Evolutionary conservation across 2,329 filamentous ascomycete genomes (phyloP).

Genomic region (Didymella glomerata): DNA sequence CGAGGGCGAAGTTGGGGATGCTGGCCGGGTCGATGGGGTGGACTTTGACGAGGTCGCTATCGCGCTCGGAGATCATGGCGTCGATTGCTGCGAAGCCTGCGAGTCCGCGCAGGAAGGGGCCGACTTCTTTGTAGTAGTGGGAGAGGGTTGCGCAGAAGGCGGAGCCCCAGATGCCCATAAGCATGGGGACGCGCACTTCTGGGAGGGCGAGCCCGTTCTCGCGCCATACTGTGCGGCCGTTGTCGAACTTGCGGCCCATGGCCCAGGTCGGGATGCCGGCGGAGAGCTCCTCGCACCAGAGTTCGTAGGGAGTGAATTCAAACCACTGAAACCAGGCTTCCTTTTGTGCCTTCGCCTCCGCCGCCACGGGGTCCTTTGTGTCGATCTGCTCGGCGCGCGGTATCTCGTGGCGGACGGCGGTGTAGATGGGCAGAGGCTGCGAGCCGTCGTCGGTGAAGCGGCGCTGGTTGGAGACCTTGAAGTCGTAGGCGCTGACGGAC

Average conservation of each 20-base stretch:
- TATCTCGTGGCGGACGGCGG: constrained; percentile 94
- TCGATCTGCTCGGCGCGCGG: constrained; percentile 66
- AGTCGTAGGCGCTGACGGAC: constrained; percentile 76
- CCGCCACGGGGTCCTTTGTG: constrained; percentile 46
- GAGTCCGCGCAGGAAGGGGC: constrained; percentile 79
- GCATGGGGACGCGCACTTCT: constrained; percentile 80
- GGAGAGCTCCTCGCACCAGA: constrained; percentile 90
- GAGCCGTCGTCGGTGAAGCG: constrained; percentile 78
- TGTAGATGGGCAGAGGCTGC: constrained; percentile 92
- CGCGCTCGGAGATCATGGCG: constrained; percentile 80
- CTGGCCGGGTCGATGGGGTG: constrained; percentile 93
- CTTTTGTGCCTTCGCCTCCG: constrained; percentile 58
- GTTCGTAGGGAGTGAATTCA: constrained; percentile 87
- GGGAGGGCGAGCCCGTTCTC: constrained; percentile 76
- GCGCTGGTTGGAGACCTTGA: constrained; percentile 90
- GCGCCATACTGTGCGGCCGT: constrained; percentile 71
- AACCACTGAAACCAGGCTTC: constrained; percentile 99
- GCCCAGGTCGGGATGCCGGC: constrained; percentile 97
- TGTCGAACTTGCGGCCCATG: constrained; percentile 81
- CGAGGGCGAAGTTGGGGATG: constrained; percentile 88
- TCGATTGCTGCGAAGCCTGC: constrained; percentile 81
- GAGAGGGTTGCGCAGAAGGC: constrained; percentile 95
- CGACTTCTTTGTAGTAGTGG: constrained; percentile 94
- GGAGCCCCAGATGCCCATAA: constrained; percentile 95
- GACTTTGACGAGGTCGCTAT: constrained; percentile 86